Base-by-base conservation (phyloP, 257 asterid genomes). In the Solanum rostratum region DNA sequence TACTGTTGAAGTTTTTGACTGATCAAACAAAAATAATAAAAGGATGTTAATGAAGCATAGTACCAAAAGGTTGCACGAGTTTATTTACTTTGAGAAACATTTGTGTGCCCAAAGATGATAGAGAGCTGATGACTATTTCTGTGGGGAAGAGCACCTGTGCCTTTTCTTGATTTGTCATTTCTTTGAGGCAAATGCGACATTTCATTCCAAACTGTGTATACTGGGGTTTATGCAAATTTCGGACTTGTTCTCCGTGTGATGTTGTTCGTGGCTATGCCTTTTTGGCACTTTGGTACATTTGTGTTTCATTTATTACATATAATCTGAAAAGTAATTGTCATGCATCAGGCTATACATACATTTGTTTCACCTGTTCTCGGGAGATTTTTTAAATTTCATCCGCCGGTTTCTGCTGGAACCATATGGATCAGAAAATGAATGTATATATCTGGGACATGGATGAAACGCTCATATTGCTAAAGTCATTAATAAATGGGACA, bases 371-470 rank as follows among this genome's bases (percentile, higher is more conserved):
- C 10, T 49, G 27, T 74, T 22, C 4, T 46, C 10, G 14, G 43
- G 62, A 27, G 43, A 76, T 76, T 76, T 14, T 43, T 74, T 46
- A 46, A 46, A 50, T 76, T 68, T 76, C 82, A 49, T 49, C 82
- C 14, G 16, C 4, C 49, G 82, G 79, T 41, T 20, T 70, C 79
- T 70, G 79, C 54, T 70, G 79, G 82, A 16, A 76, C 3, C 14
- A 49, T 20, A 91, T 91, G 93, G 92, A 91, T 86, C 90, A 79
- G 83, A 96, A 90, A 86, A 82, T 84, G 91, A 90, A 93, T 41
- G 98, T 96, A 86, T 95, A 93, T 88, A 89, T 96, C 80, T 95
- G 99, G 99, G 99, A 96, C 88, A 95, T 96, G 99, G 99, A 96
- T 74, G 99, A 96, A 91, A 96, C 99, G 74, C 97, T 96, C 57